Evolutionary conservation across 2,329 filamentous ascomycete species (phyloP), one percentile per base, ranked within the genome.

Genomic region (Ophiognomonia clavigignenti-juglandacearum): DNA sequence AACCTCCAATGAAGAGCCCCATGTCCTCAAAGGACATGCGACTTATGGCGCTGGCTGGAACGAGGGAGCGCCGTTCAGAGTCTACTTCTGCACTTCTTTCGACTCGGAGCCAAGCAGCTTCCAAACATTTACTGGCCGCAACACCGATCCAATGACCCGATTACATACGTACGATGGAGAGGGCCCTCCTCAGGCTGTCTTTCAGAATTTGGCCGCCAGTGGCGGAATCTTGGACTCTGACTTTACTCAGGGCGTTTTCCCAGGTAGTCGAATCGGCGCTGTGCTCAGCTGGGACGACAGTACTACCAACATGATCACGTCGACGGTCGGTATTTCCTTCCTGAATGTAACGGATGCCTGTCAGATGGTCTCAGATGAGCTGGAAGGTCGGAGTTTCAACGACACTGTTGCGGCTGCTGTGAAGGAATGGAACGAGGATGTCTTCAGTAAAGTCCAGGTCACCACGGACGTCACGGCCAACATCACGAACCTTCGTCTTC

Each of bases 301-400:
- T 2, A 63, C 62, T 3, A 48, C 57, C 8, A 58, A 59, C 1
- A 61, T 62, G 3, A 56, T 81, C 20, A 72, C 63, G 18, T 80
- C 77, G 0, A 66, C 72, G 26, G 68, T 77, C 8, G 74, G 73
- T 0, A 66, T 77, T 6, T 77, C 74, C 0, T 76, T 71, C 59
- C 68, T 75, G 13, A 75, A 71, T 0, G 57, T 59, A 5, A 66
- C 69, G 8, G 71, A 74, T 53, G 74, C 74, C 2, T 77, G 74
- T 43, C 57, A 61, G n/a, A 74, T 73, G 55, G 66, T 71, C 19
- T 59, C 72, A 14, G 48, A 62, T 9, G 72, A 77, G 51, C 65
- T 77, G 4, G 44, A 9, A 32, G 56, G 60, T 2, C 71, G 69
- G 62, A 63, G 67, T 22, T 59, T 73, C 6, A 62, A 72, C 35